These are phyloP conservation scores for Solanum chacoense DNA, from an alignment of 305 asterid genomes.

Conservation along the genomic window DNA sequence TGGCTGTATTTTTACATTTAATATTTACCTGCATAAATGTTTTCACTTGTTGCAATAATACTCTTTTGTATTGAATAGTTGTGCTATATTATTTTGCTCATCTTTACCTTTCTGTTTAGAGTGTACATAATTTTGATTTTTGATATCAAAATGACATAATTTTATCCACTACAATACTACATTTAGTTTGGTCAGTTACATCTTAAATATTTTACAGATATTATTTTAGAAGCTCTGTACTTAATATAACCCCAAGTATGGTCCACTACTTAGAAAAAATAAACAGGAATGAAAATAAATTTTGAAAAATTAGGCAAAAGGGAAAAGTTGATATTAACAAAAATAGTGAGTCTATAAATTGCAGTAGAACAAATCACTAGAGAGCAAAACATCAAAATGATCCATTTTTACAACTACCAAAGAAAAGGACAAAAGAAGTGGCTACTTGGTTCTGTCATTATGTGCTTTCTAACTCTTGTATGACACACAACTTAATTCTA, in stretches of 20 bases:
- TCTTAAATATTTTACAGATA: neutral
- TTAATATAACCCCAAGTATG: neutral
- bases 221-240: neutral
- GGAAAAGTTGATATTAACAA: neutral
- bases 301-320: neutral
- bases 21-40: neutral
- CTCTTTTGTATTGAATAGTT: neutral
- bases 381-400: neutral
- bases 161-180: neutral
- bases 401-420: neutral
- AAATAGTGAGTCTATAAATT: neutral
- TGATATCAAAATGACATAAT: neutral
- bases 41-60: neutral
- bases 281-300: neutral
- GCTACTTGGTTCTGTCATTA: neutral
- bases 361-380: neutral
- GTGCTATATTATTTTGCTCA: neutral
- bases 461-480: neutral
- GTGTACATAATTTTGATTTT: neutral
- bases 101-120: neutral
- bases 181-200: neutral
- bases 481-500: conserved; percentile 9
- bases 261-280: neutral
- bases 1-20: neutral
- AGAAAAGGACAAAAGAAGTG: neutral